Evolutionary conservation across 2,329 filamentous ascomycete species (phyloP), one percentile per base, ranked within the genome.

Genomic region (Colletotrichum sp.): DNA sequence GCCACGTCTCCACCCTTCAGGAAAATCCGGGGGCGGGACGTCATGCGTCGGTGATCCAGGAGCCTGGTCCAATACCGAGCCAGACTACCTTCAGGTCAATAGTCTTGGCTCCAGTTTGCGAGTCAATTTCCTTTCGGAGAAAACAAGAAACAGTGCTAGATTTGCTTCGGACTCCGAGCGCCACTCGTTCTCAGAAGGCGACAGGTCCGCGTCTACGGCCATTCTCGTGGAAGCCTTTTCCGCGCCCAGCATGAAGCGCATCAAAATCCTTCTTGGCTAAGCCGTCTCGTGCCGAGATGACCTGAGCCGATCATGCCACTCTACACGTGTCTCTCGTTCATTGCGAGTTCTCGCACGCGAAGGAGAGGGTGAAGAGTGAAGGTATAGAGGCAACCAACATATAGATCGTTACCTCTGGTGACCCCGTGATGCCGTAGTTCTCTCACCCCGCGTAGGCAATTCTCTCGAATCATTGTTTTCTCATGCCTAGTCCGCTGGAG

Each of bases 11-110:
- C 36, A 58, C 43, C 13, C 34, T 62, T 48, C 13, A 62, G 43
- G 68, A 34, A 48, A 69, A 76, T 69, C 74, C 58, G 64, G 70
- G 74, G 56, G 48, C 64, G 70, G 58, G 58, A 60, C 70, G 56
- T 67, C 65, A 73, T 69, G 74, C 70, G 70, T 58, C 66, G 70
- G 34, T 48, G 32, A 58, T 43, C 60, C 52, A n/a, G 10, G 28
- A 74, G 62, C 32, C 52, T 64, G 72, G 27, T 34, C 28, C 32
- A 32, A 25, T 28, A 67, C 55, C 30, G 39, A 72, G 65, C 70
- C 70, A 22, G 70, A 66, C 70, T 25, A 30, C 43, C 10, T 34
- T 62, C 43, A 30, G 15, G 28, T 60, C 58, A 48, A 52, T 12
- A 39, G 22, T 39, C 25, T 6, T 10, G 27, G 25, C 55, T 27